Conservation (phyloP, 371 early-diverging fungal genomes). For the Rhizopus stolonifer region DNA sequence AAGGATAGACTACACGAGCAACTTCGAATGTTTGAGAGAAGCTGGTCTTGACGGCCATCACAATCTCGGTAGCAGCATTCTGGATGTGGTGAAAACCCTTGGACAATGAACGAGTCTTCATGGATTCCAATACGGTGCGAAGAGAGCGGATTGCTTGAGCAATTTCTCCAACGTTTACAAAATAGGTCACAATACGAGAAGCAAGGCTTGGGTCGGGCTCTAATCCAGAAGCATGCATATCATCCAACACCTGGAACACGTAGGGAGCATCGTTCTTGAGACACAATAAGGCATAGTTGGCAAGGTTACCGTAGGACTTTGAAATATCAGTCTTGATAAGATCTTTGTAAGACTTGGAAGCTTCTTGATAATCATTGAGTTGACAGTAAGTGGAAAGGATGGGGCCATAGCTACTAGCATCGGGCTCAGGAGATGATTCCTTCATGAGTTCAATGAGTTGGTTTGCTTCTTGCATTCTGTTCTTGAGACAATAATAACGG, state of each 20-base stretch:
- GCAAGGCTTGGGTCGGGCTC: conserved; percentile 44
- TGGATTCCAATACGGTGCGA: conserved; percentile 21
- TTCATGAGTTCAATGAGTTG: conserved; percentile 29
- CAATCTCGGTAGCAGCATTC: conserved; percentile 13
- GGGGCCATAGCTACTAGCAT: conserved; percentile 48
- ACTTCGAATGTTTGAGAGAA: conserved; percentile 18
- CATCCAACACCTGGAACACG: conserved; percentile 31
- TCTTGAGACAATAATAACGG: conserved; percentile 39
- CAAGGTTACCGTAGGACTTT: conserved; percentile 49
- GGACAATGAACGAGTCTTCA: conserved; percentile 24
- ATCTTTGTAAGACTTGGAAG: conserved; percentile 30
- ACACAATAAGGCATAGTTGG: conserved; percentile 48
- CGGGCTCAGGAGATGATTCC: conserved; percentile 31
- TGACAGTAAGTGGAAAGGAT: conserved; percentile 49
- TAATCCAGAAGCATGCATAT: conserved; percentile 37
- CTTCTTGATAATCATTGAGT: conserved; percentile 20
- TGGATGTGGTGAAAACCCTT: conserved; percentile 26
- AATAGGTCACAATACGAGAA: conserved; percentile 29
- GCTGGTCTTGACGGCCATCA: conserved; percentile 5
- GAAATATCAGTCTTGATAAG: conserved; percentile 39
- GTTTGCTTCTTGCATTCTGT: conserved; percentile 31
- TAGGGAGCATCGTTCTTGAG: conserved; percentile 22
- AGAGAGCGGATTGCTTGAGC: conserved; percentile 31
- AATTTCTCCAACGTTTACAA: conserved; percentile 19
- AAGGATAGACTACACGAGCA: conserved; percentile 15